phyloP scores from a whole-genome alignment of 2,329 filamentous ascomycete genomes.

The Gnomoniopsis smithogilvyi region DNA sequence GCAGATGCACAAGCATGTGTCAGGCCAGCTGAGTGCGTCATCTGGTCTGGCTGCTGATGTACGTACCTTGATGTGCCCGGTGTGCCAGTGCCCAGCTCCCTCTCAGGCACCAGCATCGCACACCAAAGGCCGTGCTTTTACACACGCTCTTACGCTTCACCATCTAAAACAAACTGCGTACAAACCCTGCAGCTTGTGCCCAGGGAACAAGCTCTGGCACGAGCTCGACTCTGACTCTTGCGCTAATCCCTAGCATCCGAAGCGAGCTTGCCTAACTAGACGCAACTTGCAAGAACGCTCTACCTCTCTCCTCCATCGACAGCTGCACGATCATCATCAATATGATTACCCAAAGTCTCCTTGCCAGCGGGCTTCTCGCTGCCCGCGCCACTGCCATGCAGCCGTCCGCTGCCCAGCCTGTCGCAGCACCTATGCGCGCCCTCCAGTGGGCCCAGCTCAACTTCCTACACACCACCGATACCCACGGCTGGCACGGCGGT shows the following conservation, averaged over 20 bases:
- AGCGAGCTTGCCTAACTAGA: not conserved
- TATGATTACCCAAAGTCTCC: slow-evolving; percentile 29
- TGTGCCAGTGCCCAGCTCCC: too few species aligned
- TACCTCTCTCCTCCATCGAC: not conserved
- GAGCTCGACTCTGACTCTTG: not conserved
- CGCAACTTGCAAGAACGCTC: not conserved
- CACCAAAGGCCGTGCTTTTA: too few species aligned
- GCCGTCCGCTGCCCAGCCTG: slow-evolving; percentile 73
- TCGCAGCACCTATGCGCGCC: slow-evolving; percentile 77
- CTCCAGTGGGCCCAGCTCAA: slow-evolving; percentile 93
- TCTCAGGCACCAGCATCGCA: not conserved
- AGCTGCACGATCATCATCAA: slow-evolving; percentile 9
- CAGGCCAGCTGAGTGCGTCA: not conserved
- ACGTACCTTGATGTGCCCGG: too few species aligned
- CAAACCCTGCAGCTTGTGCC: not conserved
- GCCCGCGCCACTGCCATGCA: slow-evolving; percentile 55
- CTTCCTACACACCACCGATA: slow-evolving; percentile 95
- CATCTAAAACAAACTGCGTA: not conserved
- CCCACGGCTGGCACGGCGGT: slow-evolving; percentile 92
- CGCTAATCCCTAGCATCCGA: not conserved
- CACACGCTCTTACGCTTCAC: too few species aligned
- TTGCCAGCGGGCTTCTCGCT: slow-evolving; percentile 38
- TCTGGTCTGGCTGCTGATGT: not conserved
- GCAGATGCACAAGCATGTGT: too few species aligned
- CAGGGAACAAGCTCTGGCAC: not conserved